Percentiles rank a stretch among this genome's conserved stretches.
Evolutionary conservation across 495 filamentous ascomycete genomes (phyloP).

Genomic region (Paragyromitra xinjiangensis): DNA sequence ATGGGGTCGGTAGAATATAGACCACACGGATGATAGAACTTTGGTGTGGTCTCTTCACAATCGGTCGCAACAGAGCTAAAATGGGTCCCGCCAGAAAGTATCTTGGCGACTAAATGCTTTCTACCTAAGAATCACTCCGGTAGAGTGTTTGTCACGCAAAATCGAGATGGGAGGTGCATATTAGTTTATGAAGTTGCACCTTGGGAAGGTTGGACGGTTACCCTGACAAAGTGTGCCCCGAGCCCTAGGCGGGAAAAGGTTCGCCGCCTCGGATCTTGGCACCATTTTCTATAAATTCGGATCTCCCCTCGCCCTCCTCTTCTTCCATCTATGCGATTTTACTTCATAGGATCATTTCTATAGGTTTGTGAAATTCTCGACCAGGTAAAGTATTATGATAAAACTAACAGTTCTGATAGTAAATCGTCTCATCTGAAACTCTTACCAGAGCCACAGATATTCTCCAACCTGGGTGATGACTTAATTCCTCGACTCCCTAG

Average conservation of each 20-base stretch:
- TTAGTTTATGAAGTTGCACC: not conserved
- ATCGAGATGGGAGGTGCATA: not conserved
- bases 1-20: too few species aligned
- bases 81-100: too few species aligned
- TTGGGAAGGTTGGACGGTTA: not conserved
- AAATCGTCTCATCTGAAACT: slow-evolving; percentile 78
- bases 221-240: not conserved
- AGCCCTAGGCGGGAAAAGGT: not conserved
- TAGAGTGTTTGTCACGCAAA: too few species aligned
- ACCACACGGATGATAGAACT: too few species aligned
- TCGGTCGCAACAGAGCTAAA: too few species aligned
- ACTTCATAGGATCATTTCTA: slow-evolving; percentile 59
- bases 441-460: slow-evolving; percentile 71
- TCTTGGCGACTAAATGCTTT: too few species aligned
- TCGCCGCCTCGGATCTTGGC: slow-evolving; percentile 8
- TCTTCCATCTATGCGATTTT: slow-evolving; percentile 46
- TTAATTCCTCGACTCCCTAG: slow-evolving; percentile 67
- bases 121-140: too few species aligned
- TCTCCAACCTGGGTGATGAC: slow-evolving; percentile 69
- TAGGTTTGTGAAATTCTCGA: slow-evolving; percentile 65
- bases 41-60: too few species aligned
- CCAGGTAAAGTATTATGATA: slow-evolving; percentile 60
- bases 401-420: slow-evolving; percentile 72
- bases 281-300: slow-evolving; percentile 6
- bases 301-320: slow-evolving; percentile 24